Evolutionary conservation across 306 rosid genomes (phyloP).

Genomic region (Comarum palustre): DNA sequence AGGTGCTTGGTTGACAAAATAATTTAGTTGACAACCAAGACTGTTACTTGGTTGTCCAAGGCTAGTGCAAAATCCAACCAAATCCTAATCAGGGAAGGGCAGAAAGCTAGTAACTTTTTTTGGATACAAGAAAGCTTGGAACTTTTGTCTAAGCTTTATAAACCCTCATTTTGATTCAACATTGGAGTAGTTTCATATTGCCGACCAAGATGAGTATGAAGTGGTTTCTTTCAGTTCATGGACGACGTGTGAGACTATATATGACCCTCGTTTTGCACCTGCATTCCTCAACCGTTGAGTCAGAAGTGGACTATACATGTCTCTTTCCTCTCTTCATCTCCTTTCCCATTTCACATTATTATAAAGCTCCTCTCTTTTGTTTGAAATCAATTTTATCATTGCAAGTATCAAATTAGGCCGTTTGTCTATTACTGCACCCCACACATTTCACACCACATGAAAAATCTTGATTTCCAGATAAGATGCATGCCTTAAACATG

Average conservation of each 20-base stretch:
- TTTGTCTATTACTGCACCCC: background rate
- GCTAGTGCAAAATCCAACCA: too few species aligned
- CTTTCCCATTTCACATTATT: background rate
- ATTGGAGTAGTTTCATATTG: background rate
- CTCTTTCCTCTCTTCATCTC: background rate
- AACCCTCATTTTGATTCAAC: background rate
- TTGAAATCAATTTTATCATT: too few species aligned
- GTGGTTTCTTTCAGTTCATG: background rate
- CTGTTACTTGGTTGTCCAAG: too few species aligned
- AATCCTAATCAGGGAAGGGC: background rate
- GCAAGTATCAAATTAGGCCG: background rate
- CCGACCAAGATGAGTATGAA: background rate
- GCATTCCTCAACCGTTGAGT: background rate
- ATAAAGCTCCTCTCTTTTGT: background rate
- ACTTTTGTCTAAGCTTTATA: background rate
- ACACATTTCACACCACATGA: constrained; percentile 33
- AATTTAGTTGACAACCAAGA: too few species aligned
- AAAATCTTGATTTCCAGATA: constrained; percentile 14
- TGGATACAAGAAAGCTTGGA: background rate
- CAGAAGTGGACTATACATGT: background rate
- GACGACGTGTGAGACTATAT: background rate
- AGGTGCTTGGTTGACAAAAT: too few species aligned
- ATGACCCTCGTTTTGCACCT: background rate
- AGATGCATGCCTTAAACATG: constrained; percentile 7
- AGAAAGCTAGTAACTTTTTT: background rate